Percentiles rank a stretch among this genome's conserved stretches.
Evolutionary conservation across 148 eudicot genomes (phyloP).

Genomic region (Camellia granthamiana): DNA sequence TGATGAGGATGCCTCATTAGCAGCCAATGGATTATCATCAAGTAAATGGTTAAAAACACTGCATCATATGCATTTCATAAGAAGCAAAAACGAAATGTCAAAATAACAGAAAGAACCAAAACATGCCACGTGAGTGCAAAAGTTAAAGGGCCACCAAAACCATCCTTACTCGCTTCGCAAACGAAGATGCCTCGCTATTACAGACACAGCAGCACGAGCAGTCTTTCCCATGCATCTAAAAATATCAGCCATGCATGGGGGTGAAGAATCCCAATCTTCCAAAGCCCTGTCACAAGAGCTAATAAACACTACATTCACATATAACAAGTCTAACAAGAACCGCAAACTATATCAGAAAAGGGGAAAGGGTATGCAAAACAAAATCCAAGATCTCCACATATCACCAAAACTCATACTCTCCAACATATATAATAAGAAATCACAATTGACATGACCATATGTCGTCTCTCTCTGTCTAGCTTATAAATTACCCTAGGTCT

Average conservation of each 20-base stretch:
- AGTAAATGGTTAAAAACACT: slow-evolving; percentile 82
- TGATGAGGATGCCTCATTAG: slow-evolving; percentile 74
- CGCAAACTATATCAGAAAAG: not conserved
- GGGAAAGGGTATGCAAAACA: not conserved
- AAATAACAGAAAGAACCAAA: not conserved
- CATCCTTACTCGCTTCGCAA: slow-evolving; percentile 80
- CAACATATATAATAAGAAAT: too few species aligned
- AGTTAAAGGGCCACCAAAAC: slow-evolving; percentile 10
- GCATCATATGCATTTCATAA: slow-evolving; percentile 25
- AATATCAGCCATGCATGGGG: slow-evolving; percentile 83
- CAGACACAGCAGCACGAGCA: slow-evolving; percentile 76
- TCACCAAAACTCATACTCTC: too few species aligned
- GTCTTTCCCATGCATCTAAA: slow-evolving; percentile 88
- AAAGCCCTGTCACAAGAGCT: slow-evolving; percentile 53
- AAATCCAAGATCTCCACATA: not conserved
- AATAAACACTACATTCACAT: not conserved
- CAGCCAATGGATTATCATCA: slow-evolving; percentile 79
- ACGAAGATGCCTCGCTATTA: slow-evolving; percentile 84
- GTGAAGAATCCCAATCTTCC: slow-evolving; percentile 81
- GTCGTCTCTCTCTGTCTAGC: too few species aligned
- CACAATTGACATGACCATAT: too few species aligned
- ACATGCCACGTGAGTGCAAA: not conserved
- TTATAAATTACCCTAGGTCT: too few species aligned
- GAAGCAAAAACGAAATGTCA: not conserved
- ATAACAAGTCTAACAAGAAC: not conserved